phyloP scores from a whole-genome alignment of 2,329 filamentous ascomycete genomes.

The Colletotrichum tropicale region DNA sequence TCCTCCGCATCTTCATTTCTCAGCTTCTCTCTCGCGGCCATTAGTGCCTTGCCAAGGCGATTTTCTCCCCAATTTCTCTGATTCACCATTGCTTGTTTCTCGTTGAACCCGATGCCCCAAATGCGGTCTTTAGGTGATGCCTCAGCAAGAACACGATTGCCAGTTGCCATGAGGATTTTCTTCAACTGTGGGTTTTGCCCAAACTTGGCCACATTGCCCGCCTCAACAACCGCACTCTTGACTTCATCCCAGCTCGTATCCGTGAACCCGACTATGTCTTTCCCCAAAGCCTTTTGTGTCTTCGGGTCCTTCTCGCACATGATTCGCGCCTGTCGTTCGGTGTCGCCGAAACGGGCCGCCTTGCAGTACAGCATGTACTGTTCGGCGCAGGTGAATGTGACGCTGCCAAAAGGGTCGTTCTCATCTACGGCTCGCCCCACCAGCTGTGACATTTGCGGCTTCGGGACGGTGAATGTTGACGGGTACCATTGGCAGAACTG shows the following conservation, averaged over 20 bases:
- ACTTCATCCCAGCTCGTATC: constrained; percentile 32
- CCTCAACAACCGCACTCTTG: constrained; percentile 33
- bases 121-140: constrained; percentile 32
- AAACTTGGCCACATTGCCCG: constrained; percentile 38
- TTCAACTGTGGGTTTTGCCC: constrained; percentile 31
- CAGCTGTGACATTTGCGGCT: constrained; percentile 29
- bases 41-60: constrained; percentile 32
- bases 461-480: constrained; percentile 30
- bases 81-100: constrained; percentile 30
- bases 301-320: constrained; percentile 28
- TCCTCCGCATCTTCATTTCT: neutral
- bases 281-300: constrained; percentile 32
- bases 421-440: constrained; percentile 27
- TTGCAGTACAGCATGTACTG: constrained; percentile 50
- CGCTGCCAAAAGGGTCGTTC: constrained; percentile 10
- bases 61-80: constrained; percentile 34
- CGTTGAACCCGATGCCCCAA: constrained; percentile 38
- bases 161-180: constrained; percentile 32
- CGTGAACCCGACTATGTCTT: constrained; percentile 29
- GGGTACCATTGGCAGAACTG: constrained; percentile 41
- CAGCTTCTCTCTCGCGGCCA: constrained; percentile 27
- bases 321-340: constrained; percentile 23
- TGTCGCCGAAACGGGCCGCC: constrained; percentile 37
- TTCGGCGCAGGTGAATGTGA: constrained; percentile 39
- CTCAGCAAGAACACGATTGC: constrained; percentile 32